These are phyloP conservation scores for Mycena latifolia DNA, from an alignment of 768 basidiomycete genomes.

Conservation along the genomic window DNA sequence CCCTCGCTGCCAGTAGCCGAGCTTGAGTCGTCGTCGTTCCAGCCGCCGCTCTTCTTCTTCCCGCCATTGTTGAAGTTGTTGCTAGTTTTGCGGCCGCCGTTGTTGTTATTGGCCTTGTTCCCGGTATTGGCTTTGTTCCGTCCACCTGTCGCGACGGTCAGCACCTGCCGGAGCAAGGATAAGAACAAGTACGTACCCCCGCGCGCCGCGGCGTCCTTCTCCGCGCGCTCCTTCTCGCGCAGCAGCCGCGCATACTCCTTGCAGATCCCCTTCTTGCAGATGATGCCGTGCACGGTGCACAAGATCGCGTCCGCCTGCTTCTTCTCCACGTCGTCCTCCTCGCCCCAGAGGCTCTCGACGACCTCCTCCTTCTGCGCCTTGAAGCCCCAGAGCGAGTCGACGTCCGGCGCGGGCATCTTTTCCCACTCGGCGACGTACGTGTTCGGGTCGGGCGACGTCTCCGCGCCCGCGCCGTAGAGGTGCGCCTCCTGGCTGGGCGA, in stretches of 20 bases:
- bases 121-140: background rate
- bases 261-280: conserved; percentile 55
- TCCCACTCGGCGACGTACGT: conserved; percentile 43
- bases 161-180: background rate
- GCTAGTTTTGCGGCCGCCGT: background rate
- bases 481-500: conserved; percentile 42
- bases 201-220: conserved; percentile 25
- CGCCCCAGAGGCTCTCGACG: conserved; percentile 43
- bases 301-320: conserved; percentile 31
- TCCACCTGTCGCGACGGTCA: background rate
- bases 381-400: conserved; percentile 7
- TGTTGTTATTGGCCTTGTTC: conserved; percentile 5
- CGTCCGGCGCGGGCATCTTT: conserved; percentile 25
- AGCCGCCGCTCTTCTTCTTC: conserved; percentile 18
- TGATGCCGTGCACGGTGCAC: conserved; percentile 45
- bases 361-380: conserved; percentile 3
- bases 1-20: conserved; percentile 34
- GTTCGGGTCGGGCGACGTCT: conserved; percentile 35
- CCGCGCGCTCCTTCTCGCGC: conserved; percentile 41
- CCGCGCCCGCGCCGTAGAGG: conserved; percentile 33
- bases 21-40: conserved; percentile 27
- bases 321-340: conserved; percentile 31
- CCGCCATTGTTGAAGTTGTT: conserved; percentile 18
- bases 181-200: background rate
- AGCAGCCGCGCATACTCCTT: conserved; percentile 44